These are phyloP conservation scores for Penicillium psychrosexuale DNA, from an alignment of 2,329 filamentous ascomycete genomes.

Conservation along the genomic window DNA sequence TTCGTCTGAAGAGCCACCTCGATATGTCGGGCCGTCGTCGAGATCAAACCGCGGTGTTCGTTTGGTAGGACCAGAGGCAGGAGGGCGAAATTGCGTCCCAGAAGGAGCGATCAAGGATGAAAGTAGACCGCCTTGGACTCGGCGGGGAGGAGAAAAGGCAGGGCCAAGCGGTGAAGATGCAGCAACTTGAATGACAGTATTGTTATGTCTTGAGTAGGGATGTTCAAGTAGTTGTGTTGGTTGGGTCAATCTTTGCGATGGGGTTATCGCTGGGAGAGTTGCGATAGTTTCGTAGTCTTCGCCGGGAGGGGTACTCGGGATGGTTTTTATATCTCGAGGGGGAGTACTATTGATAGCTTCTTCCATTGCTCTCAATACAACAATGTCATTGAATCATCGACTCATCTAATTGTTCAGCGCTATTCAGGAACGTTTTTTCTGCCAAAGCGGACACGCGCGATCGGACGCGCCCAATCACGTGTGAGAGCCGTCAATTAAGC, in stretches of 20 bases:
- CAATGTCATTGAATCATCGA: background rate
- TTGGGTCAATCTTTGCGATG: constrained; percentile 56
- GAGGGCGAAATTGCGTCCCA: constrained; percentile 67
- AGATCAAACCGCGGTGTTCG: constrained; percentile 45
- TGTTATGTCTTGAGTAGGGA: constrained; percentile 34
- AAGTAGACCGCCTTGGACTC: constrained; percentile 45
- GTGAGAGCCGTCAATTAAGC: constrained; percentile 2
- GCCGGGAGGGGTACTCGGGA: constrained; percentile 26
- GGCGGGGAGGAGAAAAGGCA: constrained; percentile 41
- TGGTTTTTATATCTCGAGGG: constrained; percentile 31
- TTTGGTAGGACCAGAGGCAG: constrained; percentile 41
- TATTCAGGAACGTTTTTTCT: constrained; percentile 23
- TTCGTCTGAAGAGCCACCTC: constrained; percentile 64
- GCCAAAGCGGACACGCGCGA: constrained; percentile 25
- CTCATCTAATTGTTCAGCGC: constrained; percentile 7
- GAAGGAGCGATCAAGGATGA: constrained; percentile 69
- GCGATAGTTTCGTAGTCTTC: constrained; percentile 50
- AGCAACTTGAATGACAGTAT: constrained; percentile 68
- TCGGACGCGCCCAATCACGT: constrained; percentile 21
- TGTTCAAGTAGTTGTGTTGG: constrained; percentile 58
- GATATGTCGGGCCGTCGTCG: constrained; percentile 56
- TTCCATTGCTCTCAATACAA: constrained; percentile 31
- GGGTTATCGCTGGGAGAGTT: constrained; percentile 46
- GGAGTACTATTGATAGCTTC: constrained; percentile 44
- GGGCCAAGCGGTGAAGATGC: constrained; percentile 76